Conservation (phyloP, 352 stramenopile species). For the Aphanomyces astaci region DNA sequence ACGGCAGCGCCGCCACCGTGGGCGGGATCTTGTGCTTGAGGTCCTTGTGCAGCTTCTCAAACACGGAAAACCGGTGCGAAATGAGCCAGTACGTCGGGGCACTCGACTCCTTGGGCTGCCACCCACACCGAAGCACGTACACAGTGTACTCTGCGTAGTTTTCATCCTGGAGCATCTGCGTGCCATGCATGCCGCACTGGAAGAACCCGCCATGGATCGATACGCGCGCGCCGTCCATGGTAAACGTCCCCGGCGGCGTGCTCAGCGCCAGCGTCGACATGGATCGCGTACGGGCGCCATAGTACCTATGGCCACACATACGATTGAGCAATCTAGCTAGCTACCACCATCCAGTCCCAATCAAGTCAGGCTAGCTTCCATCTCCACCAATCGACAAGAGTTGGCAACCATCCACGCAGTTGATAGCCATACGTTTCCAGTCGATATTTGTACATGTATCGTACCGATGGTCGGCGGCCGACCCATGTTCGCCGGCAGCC, state of each 20-base stretch:
- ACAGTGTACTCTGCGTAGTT: conserved; percentile 86
- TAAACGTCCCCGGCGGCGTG: conserved; percentile 64
- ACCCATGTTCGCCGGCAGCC: conserved; percentile 42
- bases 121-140: conserved; percentile 80
- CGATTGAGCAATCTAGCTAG: no score
- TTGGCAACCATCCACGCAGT: no score
- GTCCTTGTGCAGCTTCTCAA: conserved; percentile 66
- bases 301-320: conserved; percentile 40
- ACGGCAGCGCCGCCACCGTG: conserved; percentile 48
- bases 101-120: conserved; percentile 53
- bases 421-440: no score
- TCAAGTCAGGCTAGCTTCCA: no score
- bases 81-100: conserved; percentile 57
- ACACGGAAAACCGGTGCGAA: conserved; percentile 64
- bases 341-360: no score
- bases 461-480: conserved; percentile 30
- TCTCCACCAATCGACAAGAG: no score
- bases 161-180: conserved; percentile 80
- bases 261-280: conserved; percentile 64
- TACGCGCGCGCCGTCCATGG: conserved; percentile 65
- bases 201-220: conserved; percentile 83
- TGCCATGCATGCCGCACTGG: conserved; percentile 77
- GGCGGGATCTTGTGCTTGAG: conserved; percentile 60
- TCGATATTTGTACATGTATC: no score
- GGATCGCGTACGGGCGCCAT: conserved; percentile 52